Base-by-base conservation (phyloP, 2,329 filamentous ascomycete species). In the Fusarium poae region DNA sequence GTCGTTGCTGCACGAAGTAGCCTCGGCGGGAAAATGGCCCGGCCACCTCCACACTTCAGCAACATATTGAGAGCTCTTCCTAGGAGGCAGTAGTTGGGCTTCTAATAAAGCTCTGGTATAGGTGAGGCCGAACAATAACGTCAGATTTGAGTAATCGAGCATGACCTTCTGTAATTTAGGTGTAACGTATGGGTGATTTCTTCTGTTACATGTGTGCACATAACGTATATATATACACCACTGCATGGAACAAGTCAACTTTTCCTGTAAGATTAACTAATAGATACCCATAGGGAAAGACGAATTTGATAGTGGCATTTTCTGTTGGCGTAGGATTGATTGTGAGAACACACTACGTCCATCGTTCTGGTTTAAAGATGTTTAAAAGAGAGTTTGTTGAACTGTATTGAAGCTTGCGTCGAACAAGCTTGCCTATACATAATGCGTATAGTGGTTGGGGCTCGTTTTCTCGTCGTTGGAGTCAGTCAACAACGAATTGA, bases 11-110 rank as follows among this genome's bases (percentile, higher is more conserved):
- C 45, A 51, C 62, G 55, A 62, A 57, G 39, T 57, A 54, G 59
- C 67, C 48, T 71, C 66, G 67, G 70, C 66, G 45, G 67, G 68
- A 64, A 70, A 70, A 74, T 70, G 57, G 64, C 67, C 71, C 65
- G 71, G 61, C 21, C 42, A 37, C 61, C 61, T 55, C 62, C 65
- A 62, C 60, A 64, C 44, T 61, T 52, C 40, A 34, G 55, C 32
- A 25, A 43, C 27, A 54, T 49, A 29, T 23, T 12, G 27, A 51
- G 37, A 51, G 43, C 35, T 21, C 29, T 34, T 29, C 7, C 6
- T 34, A 34, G 27, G 7, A 27, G 27, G 5, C 7, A 27, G 27
- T 27, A 27, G 27, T 27, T 27, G 9, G 27, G 7, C 16, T 34
- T 34, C 32, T 18, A 12, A 23, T 18, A 12, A 23, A 39, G 48